A percentile compares a stretch with the other conserved stretches of the same genome.
phyloP scores from a whole-genome alignment of 805 yeast species.

The Metschnikowia picachoensis region DNA sequence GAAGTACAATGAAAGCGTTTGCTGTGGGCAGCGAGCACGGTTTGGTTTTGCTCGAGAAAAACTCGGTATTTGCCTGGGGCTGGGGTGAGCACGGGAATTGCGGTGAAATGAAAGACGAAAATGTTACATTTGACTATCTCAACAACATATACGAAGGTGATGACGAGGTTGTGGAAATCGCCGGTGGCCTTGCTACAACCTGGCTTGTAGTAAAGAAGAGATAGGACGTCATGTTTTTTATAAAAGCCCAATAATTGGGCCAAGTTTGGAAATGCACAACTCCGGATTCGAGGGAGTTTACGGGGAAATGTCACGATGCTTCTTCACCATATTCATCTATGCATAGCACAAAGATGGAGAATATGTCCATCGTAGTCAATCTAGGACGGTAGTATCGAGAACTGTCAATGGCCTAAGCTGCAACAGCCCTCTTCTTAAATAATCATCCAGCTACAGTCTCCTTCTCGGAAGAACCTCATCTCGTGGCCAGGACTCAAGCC shows the following conservation, averaged over 20 bases:
- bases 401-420: constrained; percentile 11
- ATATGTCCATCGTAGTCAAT: constrained; percentile 68
- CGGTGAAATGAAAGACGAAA: constrained; percentile 39
- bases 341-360: constrained; percentile 63
- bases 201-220: constrained; percentile 44
- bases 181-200: constrained; percentile 67
- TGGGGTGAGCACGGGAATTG: constrained; percentile 99
- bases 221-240: background rate
- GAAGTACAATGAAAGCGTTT: constrained; percentile 17
- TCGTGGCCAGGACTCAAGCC: constrained; percentile 16
- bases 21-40: constrained; percentile 89
- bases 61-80: constrained; percentile 74
- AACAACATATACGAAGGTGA: constrained; percentile 29
- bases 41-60: constrained; percentile 31
- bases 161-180: constrained; percentile 28
- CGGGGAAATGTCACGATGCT: constrained; percentile 53
- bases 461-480: background rate
- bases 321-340: constrained; percentile 81
- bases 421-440: constrained; percentile 14
- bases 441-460: constrained; percentile 14
- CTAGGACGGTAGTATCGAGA: constrained; percentile 63
- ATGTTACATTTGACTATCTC: constrained; percentile 35
- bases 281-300: background rate
- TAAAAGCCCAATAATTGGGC: background rate
- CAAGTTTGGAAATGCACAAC: background rate